Conservation (phyloP, 306 rosid species). For the Macrotyloma uniflorum region DNA sequence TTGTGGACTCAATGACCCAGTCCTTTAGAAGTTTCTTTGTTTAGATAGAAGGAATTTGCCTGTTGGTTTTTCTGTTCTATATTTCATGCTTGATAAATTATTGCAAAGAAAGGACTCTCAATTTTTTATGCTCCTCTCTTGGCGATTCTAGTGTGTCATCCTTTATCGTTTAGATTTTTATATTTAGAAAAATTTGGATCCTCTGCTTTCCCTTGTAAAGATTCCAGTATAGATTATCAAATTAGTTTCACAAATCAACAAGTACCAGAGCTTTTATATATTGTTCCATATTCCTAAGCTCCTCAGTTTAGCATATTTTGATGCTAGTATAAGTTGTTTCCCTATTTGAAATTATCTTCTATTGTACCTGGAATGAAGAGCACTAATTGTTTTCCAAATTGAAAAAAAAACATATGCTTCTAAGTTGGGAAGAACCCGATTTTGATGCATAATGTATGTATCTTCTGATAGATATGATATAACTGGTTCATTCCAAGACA, state of each 20-base stretch:
- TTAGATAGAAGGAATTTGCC: not conserved
- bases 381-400: not conserved
- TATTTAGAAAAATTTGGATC: not conserved
- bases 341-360: not conserved
- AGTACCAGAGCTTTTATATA: constrained; percentile 4
- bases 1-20: not conserved
- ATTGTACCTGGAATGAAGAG: not conserved
- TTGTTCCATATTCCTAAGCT: not conserved
- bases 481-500: not conserved
- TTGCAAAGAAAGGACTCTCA: not conserved
- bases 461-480: not conserved
- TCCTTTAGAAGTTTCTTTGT: not conserved
- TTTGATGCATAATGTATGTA: constrained; percentile 22
- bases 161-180: not conserved
- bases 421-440: not conserved
- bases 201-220: too few species aligned
- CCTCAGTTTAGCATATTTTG: not conserved
- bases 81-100: constrained; percentile 1
- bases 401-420: not conserved
- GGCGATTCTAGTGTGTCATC: not conserved
- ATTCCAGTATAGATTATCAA: constrained; percentile 1
- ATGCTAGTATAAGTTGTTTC: constrained; percentile 6
- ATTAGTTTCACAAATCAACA: constrained; percentile 1
- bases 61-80: not conserved
- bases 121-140: not conserved